Conservation (phyloP, 495 filamentous ascomycete species). For the Emericellopsis terricola region DNA sequence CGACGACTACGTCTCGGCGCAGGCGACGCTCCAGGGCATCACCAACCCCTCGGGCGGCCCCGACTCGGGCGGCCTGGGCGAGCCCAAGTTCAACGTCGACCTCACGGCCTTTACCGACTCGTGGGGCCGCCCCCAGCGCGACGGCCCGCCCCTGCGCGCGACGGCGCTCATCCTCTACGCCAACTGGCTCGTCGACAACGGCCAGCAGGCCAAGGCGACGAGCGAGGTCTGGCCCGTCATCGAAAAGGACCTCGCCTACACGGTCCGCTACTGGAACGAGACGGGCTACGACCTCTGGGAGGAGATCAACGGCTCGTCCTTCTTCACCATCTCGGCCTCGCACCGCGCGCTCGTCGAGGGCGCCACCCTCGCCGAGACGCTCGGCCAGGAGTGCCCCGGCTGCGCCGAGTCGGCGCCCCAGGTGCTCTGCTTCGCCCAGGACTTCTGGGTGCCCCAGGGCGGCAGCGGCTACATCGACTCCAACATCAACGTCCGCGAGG, state of each 20-base stretch:
- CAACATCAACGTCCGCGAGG: slow-evolving; percentile 29
- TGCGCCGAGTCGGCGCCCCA: slow-evolving; percentile 40
- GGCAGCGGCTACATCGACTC: slow-evolving; percentile 39
- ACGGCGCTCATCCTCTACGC: slow-evolving; percentile 34
- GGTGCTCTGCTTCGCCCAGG: slow-evolving; percentile 41
- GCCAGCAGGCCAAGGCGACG: slow-evolving; percentile 20
- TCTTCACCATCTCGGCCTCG: slow-evolving; percentile 27
- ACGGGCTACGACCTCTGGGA: slow-evolving; percentile 60
- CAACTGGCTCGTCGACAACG: slow-evolving; percentile 28
- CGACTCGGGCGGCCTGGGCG: slow-evolving; percentile 32
- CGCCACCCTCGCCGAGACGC: slow-evolving; percentile 30
- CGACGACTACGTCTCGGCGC: slow-evolving; percentile 34
- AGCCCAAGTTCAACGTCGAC: slow-evolving; percentile 44
- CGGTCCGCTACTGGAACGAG: slow-evolving; percentile 53
- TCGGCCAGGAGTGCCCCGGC: slow-evolving; percentile 21
- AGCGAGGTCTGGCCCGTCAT: slow-evolving; percentile 41
- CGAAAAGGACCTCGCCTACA: slow-evolving; percentile 48
- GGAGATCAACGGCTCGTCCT: slow-evolving; percentile 42
- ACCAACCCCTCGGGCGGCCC: slow-evolving; percentile 41
- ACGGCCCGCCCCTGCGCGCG: slow-evolving; percentile 53
- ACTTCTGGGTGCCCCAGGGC: slow-evolving; percentile 38
- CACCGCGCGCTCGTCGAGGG: slow-evolving; percentile 41
- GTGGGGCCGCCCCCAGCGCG: slow-evolving; percentile 57
- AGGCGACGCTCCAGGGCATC: slow-evolving; percentile 40
- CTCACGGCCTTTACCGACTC: slow-evolving; percentile 36